These are phyloP conservation scores for Claviceps sp. DNA, from an alignment of 2,329 filamentous ascomycete genomes.

Conservation along the genomic window DNA sequence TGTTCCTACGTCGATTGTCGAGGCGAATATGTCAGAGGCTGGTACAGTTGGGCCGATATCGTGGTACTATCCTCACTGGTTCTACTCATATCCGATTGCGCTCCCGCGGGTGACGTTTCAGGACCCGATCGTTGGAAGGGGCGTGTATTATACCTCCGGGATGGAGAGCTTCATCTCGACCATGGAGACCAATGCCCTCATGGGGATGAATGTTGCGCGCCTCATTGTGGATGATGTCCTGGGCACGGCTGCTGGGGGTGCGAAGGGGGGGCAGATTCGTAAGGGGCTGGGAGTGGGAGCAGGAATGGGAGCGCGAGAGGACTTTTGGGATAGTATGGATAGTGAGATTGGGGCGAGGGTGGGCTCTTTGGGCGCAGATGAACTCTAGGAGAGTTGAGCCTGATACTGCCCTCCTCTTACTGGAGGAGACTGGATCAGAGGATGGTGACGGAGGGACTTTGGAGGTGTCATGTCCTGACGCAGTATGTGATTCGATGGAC, in stretches of 20 bases:
- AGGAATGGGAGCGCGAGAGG: not conserved
- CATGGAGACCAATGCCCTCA: conserved; percentile 91
- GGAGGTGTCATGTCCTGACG: not conserved
- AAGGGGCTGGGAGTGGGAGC: not conserved
- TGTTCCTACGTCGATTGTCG: conserved; percentile 28
- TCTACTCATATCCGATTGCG: conserved; percentile 75
- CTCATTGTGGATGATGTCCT: conserved; percentile 50
- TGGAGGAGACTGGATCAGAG: not conserved
- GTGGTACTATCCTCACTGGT: conserved; percentile 67
- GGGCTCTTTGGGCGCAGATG: conserved; percentile 5
- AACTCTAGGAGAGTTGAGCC: conserved; percentile 8
- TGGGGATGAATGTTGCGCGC: conserved; percentile 74
- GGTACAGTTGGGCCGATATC: conserved; percentile 40
- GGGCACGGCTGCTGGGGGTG: conserved; percentile 7
- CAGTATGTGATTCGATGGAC: too few species aligned
- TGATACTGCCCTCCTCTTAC: not conserved
- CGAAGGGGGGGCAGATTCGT: not conserved
- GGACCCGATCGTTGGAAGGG: conserved; percentile 53
- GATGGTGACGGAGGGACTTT: not conserved
- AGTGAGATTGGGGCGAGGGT: conserved; percentile 8
- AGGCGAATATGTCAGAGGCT: conserved; percentile 13
- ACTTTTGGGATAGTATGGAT: conserved; percentile 10
- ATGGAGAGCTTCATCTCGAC: conserved; percentile 94
- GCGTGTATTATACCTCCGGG: conserved; percentile 57
- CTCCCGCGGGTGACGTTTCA: conserved; percentile 82